These are phyloP conservation scores for Reticulascus tulasneorum DNA, from an alignment of 2,329 filamentous ascomycete genomes.

Conservation along the genomic window DNA sequence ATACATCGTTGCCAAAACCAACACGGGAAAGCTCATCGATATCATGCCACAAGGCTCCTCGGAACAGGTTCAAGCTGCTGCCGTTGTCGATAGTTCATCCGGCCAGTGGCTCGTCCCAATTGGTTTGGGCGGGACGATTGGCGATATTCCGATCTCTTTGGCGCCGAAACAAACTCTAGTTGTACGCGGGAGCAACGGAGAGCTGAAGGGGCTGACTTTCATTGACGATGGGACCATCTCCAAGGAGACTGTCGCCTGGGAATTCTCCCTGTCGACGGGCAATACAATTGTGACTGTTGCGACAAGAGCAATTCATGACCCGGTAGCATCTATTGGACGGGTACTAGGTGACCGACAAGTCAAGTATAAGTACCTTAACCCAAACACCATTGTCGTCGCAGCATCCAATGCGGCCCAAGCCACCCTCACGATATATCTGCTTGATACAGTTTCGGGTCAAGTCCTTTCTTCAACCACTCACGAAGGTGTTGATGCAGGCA, in stretches of 20 bases:
- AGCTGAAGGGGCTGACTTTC: conserved; percentile 54
- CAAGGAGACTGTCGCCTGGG: conserved; percentile 60
- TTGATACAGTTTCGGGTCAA: conserved; percentile 83
- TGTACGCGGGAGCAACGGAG: conserved; percentile 42
- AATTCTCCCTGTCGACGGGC: conserved; percentile 61
- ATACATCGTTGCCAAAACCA: conserved; percentile 51
- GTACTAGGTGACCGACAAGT: conserved; percentile 91
- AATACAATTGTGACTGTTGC: conserved; percentile 68
- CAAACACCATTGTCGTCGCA: conserved; percentile 76
- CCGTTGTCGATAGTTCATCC: conserved; percentile 46
- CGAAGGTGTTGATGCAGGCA: conserved; percentile 66
- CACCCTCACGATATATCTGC: conserved; percentile 68
- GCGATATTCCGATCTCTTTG: conserved; percentile 39
- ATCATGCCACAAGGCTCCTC: conserved; percentile 34
- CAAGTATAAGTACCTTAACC: conserved; percentile 94
- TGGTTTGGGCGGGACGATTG: conserved; percentile 44
- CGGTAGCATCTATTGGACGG: conserved; percentile 89
- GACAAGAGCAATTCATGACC: conserved; percentile 70
- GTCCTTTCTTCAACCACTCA: conserved; percentile 70
- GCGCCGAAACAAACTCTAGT: conserved; percentile 53
- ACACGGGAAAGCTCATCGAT: conserved; percentile 49
- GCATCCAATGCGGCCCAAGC: conserved; percentile 56
- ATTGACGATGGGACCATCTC: conserved; percentile 35
- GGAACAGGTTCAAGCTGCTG: conserved; percentile 35
- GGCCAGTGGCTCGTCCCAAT: conserved; percentile 54